Base-by-base conservation (phyloP, 2,329 filamentous ascomycete genomes). In the Cryphonectria japonica region DNA sequence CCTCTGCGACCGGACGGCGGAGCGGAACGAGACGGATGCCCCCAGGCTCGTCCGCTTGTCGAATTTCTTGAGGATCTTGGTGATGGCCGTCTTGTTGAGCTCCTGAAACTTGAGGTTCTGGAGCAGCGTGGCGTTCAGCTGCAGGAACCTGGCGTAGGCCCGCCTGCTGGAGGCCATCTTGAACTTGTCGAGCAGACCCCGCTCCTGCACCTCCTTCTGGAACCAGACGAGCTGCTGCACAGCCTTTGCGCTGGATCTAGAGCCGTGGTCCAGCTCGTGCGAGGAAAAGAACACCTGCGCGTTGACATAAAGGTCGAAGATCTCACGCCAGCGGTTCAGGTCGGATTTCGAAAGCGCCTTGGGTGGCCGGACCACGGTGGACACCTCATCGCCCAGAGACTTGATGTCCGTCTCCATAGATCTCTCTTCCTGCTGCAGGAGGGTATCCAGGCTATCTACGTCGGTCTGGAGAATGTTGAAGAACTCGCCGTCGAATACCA, bases 51-150 rank as follows among this genome's bases (percentile, higher is more conserved):
- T 97, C 71, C 90, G 88, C 80, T 97, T 97, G 81, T 96, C 93
- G 78, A 97, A 97, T 81, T 95, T 97, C 80, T 97, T 97, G 68
- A 97, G 82, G 67, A 97, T 97, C 80, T 97, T 97, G 46, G 84
- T 84, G 76, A 96, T 89, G 0, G 94, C 94, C 41, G 87, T 87
- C 74, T 89, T 88, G 76, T 97, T 97, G 74, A 97, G 90, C 78
- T 96, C 93, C 76, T 95, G 93, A 75, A 97, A 97, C 71, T 91
- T 90, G 74, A 97, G 85, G 67, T 92, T 92, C 73, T 91, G 91
- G n/a, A 97, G 84, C n/a, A 97, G 85, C 67, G 88, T 86, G 34
- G 88, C 83, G 78, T 97, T 97, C 75, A 97, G 85, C 64, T 86
- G 83, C 72, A 95, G 81, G 76, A 97, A 97, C 34, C 86, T 86